Conservation (phyloP, 495 filamentous ascomycete species). For the Lophium mytilinum region DNA sequence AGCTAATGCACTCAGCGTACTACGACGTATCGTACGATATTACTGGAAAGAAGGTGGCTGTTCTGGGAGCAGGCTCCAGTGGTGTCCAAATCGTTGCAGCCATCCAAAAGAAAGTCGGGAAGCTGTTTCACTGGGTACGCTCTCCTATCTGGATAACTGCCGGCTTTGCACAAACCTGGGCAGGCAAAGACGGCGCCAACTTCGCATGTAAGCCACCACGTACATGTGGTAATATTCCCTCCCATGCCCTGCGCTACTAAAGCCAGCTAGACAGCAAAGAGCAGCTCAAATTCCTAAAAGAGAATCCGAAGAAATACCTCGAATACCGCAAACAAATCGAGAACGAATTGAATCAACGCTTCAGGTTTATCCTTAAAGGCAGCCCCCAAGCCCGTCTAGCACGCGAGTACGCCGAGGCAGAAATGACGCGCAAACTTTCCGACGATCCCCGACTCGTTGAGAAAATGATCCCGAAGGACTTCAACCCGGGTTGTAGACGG, state of each 20-base stretch:
- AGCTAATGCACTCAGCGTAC: slow-evolving; percentile 35
- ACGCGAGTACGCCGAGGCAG: slow-evolving; percentile 26
- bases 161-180: slow-evolving; percentile 34
- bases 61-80: slow-evolving; percentile 31
- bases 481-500: slow-evolving; percentile 34
- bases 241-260: neutral
- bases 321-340: slow-evolving; percentile 39
- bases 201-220: slow-evolving; percentile 29
- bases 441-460: slow-evolving; percentile 28
- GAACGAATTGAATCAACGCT: slow-evolving; percentile 39
- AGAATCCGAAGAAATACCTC: slow-evolving; percentile 32
- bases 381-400: slow-evolving; percentile 27
- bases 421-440: slow-evolving; percentile 32
- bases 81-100: slow-evolving; percentile 35
- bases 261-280: slow-evolving; percentile 22
- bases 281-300: slow-evolving; percentile 27
- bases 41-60: slow-evolving; percentile 33
- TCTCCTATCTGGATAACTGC: slow-evolving; percentile 36
- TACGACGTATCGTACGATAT: slow-evolving; percentile 33
- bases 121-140: slow-evolving; percentile 33
- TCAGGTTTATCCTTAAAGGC: slow-evolving; percentile 39
- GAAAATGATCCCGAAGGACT: slow-evolving; percentile 33
- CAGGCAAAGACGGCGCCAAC: slow-evolving; percentile 32
- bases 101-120: slow-evolving; percentile 27
- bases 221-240: no score